phyloP scores from a whole-genome alignment of 768 basidiomycete genomes.

The Trametopsis cervina region DNA sequence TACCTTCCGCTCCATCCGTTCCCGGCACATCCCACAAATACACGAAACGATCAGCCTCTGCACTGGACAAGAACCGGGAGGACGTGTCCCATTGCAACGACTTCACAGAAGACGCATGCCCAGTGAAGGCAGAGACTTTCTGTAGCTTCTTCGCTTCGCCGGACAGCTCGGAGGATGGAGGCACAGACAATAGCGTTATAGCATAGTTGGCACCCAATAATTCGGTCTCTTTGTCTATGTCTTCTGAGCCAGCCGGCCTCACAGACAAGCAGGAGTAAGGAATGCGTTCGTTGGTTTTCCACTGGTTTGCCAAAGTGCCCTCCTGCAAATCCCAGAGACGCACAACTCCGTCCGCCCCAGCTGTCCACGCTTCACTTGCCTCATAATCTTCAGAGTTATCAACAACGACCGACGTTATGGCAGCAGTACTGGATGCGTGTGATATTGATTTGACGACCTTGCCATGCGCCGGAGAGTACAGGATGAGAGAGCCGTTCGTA shows the following conservation, averaged over 20 bases:
- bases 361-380: conserved; percentile 42
- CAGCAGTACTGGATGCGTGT: conserved; percentile 45
- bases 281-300: conserved; percentile 52
- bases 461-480: conserved; percentile 59
- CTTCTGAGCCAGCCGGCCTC: conserved; percentile 30
- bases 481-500: conserved; percentile 47
- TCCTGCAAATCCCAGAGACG: conserved; percentile 52
- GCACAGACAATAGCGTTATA: conserved; percentile 44
- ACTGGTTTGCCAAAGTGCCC: conserved; percentile 40
- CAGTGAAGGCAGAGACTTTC: conserved; percentile 48
- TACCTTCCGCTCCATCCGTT: conserved; percentile 36
- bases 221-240: conserved; percentile 30
- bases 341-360: conserved; percentile 48
- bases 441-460: conserved; percentile 48
- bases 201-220: conserved; percentile 55
- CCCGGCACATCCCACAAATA: conserved; percentile 51
- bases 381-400: conserved; percentile 24
- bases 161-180: conserved; percentile 15
- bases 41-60: conserved; percentile 55
- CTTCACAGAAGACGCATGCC: conserved; percentile 55
- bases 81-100: conserved; percentile 42
- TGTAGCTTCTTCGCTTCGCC: conserved; percentile 35
- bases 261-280: conserved; percentile 48
- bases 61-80: conserved; percentile 49
- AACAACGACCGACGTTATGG: conserved; percentile 42